Conservation (phyloP, 2,329 filamentous ascomycete species). For the Shiraia sp. region DNA sequence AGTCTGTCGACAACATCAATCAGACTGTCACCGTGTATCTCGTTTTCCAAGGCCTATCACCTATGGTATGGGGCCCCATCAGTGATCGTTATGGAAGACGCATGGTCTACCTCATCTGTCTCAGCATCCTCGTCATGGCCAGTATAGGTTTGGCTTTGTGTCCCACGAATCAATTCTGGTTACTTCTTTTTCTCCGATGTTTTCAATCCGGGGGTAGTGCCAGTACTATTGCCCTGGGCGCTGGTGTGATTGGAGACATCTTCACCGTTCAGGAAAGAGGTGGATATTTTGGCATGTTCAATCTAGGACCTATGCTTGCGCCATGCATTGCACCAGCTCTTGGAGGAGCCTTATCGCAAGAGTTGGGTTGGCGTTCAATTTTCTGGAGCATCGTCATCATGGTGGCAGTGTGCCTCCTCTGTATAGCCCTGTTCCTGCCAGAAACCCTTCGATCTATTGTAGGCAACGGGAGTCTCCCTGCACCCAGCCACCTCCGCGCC, state of each 20-base stretch:
- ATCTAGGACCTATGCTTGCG: slow-evolving; percentile 52
- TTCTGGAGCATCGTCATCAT: slow-evolving; percentile 48
- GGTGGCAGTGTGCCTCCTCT: slow-evolving; percentile 40
- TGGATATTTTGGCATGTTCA: slow-evolving; percentile 69
- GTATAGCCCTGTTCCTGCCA: slow-evolving; percentile 43
- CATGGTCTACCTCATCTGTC: slow-evolving; percentile 53
- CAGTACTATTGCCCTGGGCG: slow-evolving; percentile 60
- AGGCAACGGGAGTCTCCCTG: slow-evolving; percentile 41
- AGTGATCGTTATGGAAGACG: slow-evolving; percentile 56
- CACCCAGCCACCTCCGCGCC: slow-evolving; percentile 23
- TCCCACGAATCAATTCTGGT: slow-evolving; percentile 36
- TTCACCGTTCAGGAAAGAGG: slow-evolving; percentile 71
- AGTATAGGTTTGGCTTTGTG: slow-evolving; percentile 41
- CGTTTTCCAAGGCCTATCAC: slow-evolving; percentile 55
- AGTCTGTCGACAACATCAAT: slow-evolving; percentile 51
- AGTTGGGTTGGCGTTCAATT: slow-evolving; percentile 41
- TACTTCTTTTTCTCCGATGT: slow-evolving; percentile 39
- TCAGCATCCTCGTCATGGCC: slow-evolving; percentile 38
- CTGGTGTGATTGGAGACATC: slow-evolving; percentile 73
- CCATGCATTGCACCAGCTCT: slow-evolving; percentile 36
- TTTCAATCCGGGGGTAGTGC: slow-evolving; percentile 46
- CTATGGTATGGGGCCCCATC: slow-evolving; percentile 56
- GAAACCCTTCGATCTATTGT: slow-evolving; percentile 50
- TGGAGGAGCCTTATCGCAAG: slow-evolving; percentile 40
- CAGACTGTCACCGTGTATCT: slow-evolving; percentile 57